phyloP scores from a whole-genome alignment of 192 early-diverging fungal species.

The Backusella luteola region DNA sequence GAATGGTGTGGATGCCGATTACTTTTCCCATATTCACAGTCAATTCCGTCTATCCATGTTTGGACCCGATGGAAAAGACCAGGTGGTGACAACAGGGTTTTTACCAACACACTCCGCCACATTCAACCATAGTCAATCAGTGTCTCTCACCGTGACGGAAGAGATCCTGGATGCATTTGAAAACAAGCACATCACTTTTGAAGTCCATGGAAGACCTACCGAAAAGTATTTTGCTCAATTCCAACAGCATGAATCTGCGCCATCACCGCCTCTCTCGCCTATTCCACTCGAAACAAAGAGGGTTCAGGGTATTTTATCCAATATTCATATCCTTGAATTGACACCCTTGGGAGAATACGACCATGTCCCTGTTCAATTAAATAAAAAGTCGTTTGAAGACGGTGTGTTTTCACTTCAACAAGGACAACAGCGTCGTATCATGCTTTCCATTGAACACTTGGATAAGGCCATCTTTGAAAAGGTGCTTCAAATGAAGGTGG shows the following conservation, averaged over 20 bases:
- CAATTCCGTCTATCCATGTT: constrained; percentile 68
- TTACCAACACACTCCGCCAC: constrained; percentile 36
- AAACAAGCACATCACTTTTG: constrained; percentile 40
- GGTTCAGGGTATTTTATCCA: constrained; percentile 60
- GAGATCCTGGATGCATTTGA: constrained; percentile 22
- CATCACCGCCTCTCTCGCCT: not conserved
- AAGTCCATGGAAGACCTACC: constrained; percentile 48
- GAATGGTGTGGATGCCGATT: constrained; percentile 50
- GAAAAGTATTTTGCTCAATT: constrained; percentile 27
- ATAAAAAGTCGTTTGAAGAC: constrained; percentile 21
- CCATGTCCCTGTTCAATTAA: constrained; percentile 50
- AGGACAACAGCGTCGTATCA: constrained; percentile 73
- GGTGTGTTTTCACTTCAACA: constrained; percentile 65
- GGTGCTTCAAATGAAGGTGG: constrained; percentile 42
- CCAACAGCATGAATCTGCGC: too few relatives aligned
- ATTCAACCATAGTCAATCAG: constrained; percentile 53
- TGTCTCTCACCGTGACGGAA: constrained; percentile 40
- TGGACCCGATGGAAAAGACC: constrained; percentile 41
- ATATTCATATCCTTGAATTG: constrained; percentile 68
- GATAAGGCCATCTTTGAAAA: constrained; percentile 53
- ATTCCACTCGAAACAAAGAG: not conserved
- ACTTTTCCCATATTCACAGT: constrained; percentile 65
- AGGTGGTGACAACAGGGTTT: constrained; percentile 57
- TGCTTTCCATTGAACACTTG: constrained; percentile 60
- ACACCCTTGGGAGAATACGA: constrained; percentile 59